Conservation (phyloP, 495 filamentous ascomycete species). For the Podospora anserina region DNA sequence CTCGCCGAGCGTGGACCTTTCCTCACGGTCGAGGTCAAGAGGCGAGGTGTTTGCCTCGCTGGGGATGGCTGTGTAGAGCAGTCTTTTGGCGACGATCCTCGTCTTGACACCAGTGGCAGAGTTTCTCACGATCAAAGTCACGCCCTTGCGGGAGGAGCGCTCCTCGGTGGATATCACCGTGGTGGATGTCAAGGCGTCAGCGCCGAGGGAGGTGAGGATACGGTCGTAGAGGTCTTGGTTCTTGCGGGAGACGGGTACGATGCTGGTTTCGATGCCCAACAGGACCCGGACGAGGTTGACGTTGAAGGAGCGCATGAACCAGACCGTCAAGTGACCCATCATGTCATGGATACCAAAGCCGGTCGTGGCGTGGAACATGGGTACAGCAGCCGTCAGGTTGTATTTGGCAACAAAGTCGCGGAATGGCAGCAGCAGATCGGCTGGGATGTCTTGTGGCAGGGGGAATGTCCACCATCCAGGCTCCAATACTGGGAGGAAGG, state of each 20-base stretch:
- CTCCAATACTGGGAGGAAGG: slow-evolving; percentile 35
- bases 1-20: slow-evolving; percentile 31
- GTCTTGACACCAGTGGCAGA: slow-evolving; percentile 26
- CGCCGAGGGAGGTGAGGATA: slow-evolving; percentile 33
- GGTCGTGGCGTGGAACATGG: slow-evolving; percentile 35
- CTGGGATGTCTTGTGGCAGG: slow-evolving; percentile 33
- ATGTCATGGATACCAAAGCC: slow-evolving; percentile 39
- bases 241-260: slow-evolving; percentile 35
- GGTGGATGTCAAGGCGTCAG: slow-evolving; percentile 34
- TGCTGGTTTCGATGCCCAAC: slow-evolving; percentile 24
- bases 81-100: slow-evolving; percentile 34
- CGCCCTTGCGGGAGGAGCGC: slow-evolving; percentile 19
- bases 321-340: slow-evolving; percentile 37
- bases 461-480: slow-evolving; percentile 43
- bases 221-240: slow-evolving; percentile 43
- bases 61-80: slow-evolving; percentile 41
- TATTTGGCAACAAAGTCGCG: slow-evolving; percentile 45
- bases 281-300: slow-evolving; percentile 32
- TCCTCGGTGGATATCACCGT: slow-evolving; percentile 29
- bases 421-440: slow-evolving; percentile 46
- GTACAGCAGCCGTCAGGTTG: slow-evolving; percentile 36
- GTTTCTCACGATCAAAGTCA: slow-evolving; percentile 35
- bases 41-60: slow-evolving; percentile 32
- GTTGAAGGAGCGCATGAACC: slow-evolving; percentile 40
- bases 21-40: slow-evolving; percentile 33